Conservation (phyloP, 1,284 basidiomycete genomes). For the Tylopilus sp. region DNA sequence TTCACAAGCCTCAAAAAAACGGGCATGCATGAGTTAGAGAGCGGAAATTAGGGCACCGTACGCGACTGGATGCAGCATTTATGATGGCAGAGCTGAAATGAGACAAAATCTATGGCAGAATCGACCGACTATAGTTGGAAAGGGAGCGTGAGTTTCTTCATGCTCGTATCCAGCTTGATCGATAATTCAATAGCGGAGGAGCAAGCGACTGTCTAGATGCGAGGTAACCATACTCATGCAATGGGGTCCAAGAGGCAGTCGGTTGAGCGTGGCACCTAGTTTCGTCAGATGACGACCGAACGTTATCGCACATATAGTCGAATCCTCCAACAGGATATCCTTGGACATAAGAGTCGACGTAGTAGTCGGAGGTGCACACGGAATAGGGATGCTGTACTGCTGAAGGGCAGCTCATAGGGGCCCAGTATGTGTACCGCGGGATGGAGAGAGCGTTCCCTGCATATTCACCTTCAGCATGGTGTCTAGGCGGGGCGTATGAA, state of each 20-base stretch:
- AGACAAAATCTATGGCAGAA: constrained; percentile 29
- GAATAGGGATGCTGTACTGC: constrained; percentile 54
- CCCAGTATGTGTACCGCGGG: constrained; percentile 45
- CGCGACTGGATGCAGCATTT: constrained; percentile 28
- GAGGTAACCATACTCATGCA: constrained; percentile 43
- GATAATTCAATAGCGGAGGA: constrained; percentile 41
- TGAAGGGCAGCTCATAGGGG: constrained; percentile 35
- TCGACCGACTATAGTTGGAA: constrained; percentile 20
- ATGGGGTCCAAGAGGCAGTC: constrained; percentile 44
- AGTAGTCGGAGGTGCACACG: constrained; percentile 51
- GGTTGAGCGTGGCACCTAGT: constrained; percentile 38
- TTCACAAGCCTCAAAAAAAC: constrained; percentile 37
- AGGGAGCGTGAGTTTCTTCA: constrained; percentile 32
- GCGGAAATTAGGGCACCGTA: constrained; percentile 36
- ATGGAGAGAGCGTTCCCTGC: constrained; percentile 11
- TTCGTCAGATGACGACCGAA: constrained; percentile 45
- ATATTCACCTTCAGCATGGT: constrained; percentile 20
- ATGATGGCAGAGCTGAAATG: constrained; percentile 24
- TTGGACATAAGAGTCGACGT: constrained; percentile 49
- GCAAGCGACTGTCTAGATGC: constrained; percentile 39
- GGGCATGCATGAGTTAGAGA: constrained; percentile 37
- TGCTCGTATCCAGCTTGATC: constrained; percentile 52
- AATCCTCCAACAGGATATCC: constrained; percentile 60
- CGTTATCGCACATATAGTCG: constrained; percentile 50
- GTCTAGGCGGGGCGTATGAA: constrained; percentile 33